Evolutionary conservation across 169 alveolate genomes (phyloP).

Genomic region (Babesia sp.): DNA sequence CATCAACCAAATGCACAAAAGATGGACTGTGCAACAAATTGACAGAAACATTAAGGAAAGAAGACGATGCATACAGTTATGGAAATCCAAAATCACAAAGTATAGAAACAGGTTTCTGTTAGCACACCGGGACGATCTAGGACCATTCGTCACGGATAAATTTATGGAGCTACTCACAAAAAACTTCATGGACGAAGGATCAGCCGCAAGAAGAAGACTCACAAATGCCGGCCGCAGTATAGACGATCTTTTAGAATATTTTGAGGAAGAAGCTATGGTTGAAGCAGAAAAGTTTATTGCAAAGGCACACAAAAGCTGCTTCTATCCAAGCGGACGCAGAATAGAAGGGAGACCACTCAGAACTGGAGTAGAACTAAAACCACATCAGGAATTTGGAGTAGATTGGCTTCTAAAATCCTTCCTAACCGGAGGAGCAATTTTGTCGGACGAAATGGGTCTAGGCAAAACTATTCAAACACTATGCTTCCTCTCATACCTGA

Average conservation of each 20-base stretch:
- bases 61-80: conserved; percentile 73
- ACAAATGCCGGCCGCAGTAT: conserved; percentile 52
- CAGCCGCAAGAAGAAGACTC: conserved; percentile 29
- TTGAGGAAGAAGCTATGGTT: conserved; percentile 72
- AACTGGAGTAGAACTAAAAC: conserved; percentile 84
- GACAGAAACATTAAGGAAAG: conserved; percentile 81
- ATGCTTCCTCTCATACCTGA: conserved; percentile 83
- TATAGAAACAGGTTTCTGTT: conserved; percentile 79
- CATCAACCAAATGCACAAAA: conserved; percentile 83
- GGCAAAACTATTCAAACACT: conserved; percentile 90
- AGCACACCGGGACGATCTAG: conserved; percentile 80
- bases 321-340: conserved; percentile 77
- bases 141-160: conserved; percentile 80
- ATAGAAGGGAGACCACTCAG: conserved; percentile 77
- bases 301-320: conserved; percentile 71
- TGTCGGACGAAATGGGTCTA: conserved; percentile 92
- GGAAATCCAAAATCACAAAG: conserved; percentile 77
- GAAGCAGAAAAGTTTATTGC: conserved; percentile 76
- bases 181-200: conserved; percentile 58
- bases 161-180: conserved; percentile 73
- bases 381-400: conserved; percentile 89
- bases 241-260: conserved; percentile 66
- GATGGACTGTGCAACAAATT: conserved; percentile 85
- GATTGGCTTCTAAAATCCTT: conserved; percentile 86
- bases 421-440: conserved; percentile 87